These are phyloP conservation scores for Lachancea lanzarotensis DNA, from an alignment of 805 yeast species.

Conservation along the genomic window DNA sequence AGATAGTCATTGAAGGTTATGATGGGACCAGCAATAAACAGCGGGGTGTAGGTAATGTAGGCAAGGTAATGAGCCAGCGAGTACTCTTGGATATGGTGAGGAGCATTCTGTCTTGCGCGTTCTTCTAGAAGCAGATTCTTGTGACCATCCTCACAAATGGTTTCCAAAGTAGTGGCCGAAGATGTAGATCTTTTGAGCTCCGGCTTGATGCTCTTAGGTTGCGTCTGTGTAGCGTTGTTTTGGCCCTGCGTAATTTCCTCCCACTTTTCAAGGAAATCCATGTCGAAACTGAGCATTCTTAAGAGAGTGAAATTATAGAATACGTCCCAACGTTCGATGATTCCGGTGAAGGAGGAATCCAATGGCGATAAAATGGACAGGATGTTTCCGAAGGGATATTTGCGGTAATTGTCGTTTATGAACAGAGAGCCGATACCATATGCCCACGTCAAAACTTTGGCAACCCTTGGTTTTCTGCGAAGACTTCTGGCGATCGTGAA, in stretches of 20 bases:
- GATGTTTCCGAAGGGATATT: conserved; percentile 43
- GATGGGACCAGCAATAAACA: conserved; percentile 93
- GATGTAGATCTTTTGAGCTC: conserved; percentile 20
- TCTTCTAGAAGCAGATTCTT: conserved; percentile 39
- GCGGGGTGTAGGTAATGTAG: conserved; percentile 77
- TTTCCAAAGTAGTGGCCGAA: conserved; percentile 13
- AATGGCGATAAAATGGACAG: conserved; percentile 40
- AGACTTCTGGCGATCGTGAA: conserved; percentile 32
- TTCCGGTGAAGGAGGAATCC: conserved; percentile 62
- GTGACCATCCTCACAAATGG: conserved; percentile 16
- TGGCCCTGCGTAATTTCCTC: conserved; percentile 9
- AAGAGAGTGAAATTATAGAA: conserved; percentile 84
- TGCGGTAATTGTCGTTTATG: conserved; percentile 62
- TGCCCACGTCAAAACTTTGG: conserved; percentile 53
- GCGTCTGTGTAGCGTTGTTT: not conserved
- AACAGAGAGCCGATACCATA: conserved; percentile 78
- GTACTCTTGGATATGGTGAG: conserved; percentile 56
- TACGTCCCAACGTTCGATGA: conserved; percentile 91
- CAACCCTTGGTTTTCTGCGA: conserved; percentile 31
- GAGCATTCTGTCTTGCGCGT: conserved; percentile 57
- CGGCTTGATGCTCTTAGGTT: conserved; percentile 8
- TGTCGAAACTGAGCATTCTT: conserved; percentile 73
- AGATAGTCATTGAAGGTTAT: conserved; percentile 86
- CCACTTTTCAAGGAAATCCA: conserved; percentile 58
- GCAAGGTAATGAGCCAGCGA: conserved; percentile 60